Conservation (phyloP, 2,329 filamentous ascomycete species). For the Curvularia hawaiiensis region DNA sequence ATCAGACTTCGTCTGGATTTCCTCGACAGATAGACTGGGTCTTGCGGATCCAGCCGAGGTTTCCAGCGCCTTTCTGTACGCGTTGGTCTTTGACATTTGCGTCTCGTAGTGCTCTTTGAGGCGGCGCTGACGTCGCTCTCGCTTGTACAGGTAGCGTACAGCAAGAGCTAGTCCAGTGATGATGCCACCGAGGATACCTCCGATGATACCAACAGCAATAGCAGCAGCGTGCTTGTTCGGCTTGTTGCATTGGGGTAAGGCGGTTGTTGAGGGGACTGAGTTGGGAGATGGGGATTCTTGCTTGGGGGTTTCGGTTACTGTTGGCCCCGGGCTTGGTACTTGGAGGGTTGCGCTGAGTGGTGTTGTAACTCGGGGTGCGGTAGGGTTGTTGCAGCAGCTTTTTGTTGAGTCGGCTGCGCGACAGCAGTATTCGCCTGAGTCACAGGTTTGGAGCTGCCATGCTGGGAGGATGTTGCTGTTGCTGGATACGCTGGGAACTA, state of each 20-base stretch:
- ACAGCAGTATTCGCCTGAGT: constrained; percentile 44
- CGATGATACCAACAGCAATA: constrained; percentile 34
- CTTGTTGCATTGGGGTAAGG: constrained; percentile 17
- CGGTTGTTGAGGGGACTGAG: constrained; percentile 8
- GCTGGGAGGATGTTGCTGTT: constrained; percentile 25
- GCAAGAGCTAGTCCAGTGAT: constrained; percentile 22
- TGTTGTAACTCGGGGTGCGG: constrained; percentile 30
- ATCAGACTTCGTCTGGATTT: constrained; percentile 1
- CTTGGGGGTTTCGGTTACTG: constrained; percentile 11
- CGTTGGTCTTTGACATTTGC: constrained; percentile 36
- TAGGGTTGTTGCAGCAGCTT: constrained; percentile 40
- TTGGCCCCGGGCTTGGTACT: constrained; percentile 10
- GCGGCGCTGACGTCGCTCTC: constrained; percentile 38
- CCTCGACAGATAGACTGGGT: constrained; percentile 11
- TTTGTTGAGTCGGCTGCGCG: constrained; percentile 30
- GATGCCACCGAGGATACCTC: constrained; percentile 30
- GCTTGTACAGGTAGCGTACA: constrained; percentile 34
- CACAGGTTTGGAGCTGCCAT: constrained; percentile 45
- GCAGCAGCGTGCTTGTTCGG: constrained; percentile 29
- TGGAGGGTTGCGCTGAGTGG: constrained; percentile 31
- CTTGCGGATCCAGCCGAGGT: constrained; percentile 16
- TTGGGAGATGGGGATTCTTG: constrained; percentile 16
- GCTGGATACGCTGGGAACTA: constrained; percentile 17
- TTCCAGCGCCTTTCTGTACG: constrained; percentile 32
- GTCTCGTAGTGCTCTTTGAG: constrained; percentile 44